A percentile compares a stretch with the other conserved stretches of the same genome.
Evolutionary conservation across 1,284 basidiomycete species (phyloP).

Genomic region (Bjerkandera adusta): DNA sequence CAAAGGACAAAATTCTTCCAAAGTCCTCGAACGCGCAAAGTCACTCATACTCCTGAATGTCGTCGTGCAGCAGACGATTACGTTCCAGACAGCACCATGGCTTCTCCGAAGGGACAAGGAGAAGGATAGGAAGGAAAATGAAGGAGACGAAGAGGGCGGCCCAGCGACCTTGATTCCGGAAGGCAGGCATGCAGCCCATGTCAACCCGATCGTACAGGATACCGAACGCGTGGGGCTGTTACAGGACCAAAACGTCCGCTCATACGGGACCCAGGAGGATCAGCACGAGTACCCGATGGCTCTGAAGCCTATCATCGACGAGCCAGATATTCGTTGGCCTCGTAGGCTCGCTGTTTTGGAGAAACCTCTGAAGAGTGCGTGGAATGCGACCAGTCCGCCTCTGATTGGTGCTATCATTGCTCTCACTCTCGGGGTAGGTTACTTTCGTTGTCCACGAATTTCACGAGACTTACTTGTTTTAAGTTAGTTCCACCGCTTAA

Average conservation of each 20-base stretch:
- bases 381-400: conserved; percentile 24
- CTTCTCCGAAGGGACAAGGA: conserved; percentile 23
- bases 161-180: conserved; percentile 18
- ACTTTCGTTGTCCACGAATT: background rate
- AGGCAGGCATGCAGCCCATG: conserved; percentile 13
- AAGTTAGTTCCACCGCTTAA: conserved; percentile 27
- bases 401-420: conserved; percentile 30
- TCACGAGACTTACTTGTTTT: background rate
- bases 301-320: conserved; percentile 24
- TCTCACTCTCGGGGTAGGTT: conserved; percentile 27
- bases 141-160: conserved; percentile 2
- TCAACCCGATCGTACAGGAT: conserved; percentile 26
- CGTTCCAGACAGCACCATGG: conserved; percentile 28
- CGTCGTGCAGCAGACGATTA: conserved; percentile 31
- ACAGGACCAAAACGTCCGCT: conserved; percentile 17
- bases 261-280: conserved; percentile 9
- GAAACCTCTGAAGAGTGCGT: conserved; percentile 22
- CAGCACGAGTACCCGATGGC: conserved; percentile 14
- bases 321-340: conserved; percentile 28
- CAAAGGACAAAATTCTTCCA: conserved; percentile 17
- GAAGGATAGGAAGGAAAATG: conserved; percentile 1
- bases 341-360: conserved; percentile 16
- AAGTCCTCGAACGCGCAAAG: conserved; percentile 27
- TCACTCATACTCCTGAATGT: conserved; percentile 32
- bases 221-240: conserved; percentile 28